These are phyloP conservation scores for Monosporozyma solicola DNA, from an alignment of 805 yeast genomes.

Conservation along the genomic window DNA sequence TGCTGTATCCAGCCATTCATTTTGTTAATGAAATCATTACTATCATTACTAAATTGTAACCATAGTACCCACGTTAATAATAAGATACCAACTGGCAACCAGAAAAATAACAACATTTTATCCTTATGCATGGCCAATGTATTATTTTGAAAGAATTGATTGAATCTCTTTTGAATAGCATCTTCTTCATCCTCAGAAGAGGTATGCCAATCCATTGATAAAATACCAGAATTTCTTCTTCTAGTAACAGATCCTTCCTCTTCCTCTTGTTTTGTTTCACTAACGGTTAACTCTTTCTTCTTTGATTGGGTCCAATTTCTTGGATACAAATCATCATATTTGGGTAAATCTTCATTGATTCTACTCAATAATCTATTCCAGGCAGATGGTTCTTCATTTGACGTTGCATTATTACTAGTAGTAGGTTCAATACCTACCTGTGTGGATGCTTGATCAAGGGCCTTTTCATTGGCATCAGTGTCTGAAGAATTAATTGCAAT, in stretches of 20 bases:
- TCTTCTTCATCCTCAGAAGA: conserved; percentile 29
- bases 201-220: conserved; percentile 15
- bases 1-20: conserved; percentile 30
- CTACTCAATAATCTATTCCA: conserved; percentile 33
- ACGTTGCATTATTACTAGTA: not conserved
- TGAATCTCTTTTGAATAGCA: conserved; percentile 29
- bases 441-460: not conserved
- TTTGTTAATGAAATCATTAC: conserved; percentile 21
- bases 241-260: not conserved
- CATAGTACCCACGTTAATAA: conserved; percentile 40
- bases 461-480: not conserved
- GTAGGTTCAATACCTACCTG: not conserved
- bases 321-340: conserved; percentile 71
- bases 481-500: not conserved
- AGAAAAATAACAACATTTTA: conserved; percentile 77
- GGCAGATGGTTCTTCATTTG: conserved; percentile 21
- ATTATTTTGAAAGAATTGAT: conserved; percentile 35
- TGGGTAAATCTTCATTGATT: conserved; percentile 47
- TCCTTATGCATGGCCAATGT: conserved; percentile 52
- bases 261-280: not conserved
- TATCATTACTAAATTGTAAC: conserved; percentile 30
- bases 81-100: conserved; percentile 72
- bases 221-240: conserved; percentile 2
- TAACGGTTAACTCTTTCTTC: not conserved
- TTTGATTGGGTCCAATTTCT: not conserved